Percentiles rank a stretch among this genome's conserved stretches.
These are phyloP conservation scores for Oemleria cerasiformis DNA, from an alignment of 306 rosid genomes.

Conservation along the genomic window DNA sequence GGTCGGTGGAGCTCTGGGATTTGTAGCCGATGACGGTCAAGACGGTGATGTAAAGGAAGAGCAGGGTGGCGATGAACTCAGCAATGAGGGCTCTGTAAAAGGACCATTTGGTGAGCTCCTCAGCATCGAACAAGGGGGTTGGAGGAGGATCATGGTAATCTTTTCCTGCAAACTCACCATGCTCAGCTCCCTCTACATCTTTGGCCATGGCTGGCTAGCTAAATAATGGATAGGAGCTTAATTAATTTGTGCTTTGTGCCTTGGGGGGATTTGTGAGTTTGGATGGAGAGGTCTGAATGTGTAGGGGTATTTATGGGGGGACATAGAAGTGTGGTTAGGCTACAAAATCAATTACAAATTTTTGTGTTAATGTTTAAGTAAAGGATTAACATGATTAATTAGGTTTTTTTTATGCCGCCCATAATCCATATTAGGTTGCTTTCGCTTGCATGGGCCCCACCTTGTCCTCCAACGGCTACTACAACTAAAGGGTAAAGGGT, in stretches of 20 bases:
- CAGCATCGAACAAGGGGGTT: constrained; percentile 51
- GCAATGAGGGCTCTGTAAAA: constrained; percentile 84
- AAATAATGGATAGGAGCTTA: too few species aligned
- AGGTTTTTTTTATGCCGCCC: constrained; percentile 54
- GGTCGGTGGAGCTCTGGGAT: constrained; percentile 30
- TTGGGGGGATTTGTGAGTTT: background rate
- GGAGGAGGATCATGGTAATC: constrained; percentile 96
- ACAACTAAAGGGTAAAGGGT: background rate
- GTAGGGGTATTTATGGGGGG: constrained; percentile 54
- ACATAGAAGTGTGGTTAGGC: constrained; percentile 14
- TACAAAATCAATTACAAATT: constrained; percentile 27
- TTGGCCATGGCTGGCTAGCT: constrained; percentile 44
- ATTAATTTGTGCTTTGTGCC: background rate
- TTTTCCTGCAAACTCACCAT: constrained; percentile 47
- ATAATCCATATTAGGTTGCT: constrained; percentile 21
- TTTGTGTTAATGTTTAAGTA: constrained; percentile 7
- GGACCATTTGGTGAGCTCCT: constrained; percentile 74
- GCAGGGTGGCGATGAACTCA: constrained; percentile 86
- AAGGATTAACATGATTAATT: constrained; percentile 2
- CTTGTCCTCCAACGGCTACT: constrained; percentile 45
- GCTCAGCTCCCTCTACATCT: constrained; percentile 69
- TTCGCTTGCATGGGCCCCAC: constrained; percentile 69
- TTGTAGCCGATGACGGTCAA: constrained; percentile 83
- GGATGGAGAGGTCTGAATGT: constrained; percentile 8
- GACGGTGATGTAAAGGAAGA: constrained; percentile 82